Evolutionary conservation across 1,139 yeast species (phyloP), one percentile per base, ranked within the genome.

Genomic region (Diutina scorzettiae): DNA sequence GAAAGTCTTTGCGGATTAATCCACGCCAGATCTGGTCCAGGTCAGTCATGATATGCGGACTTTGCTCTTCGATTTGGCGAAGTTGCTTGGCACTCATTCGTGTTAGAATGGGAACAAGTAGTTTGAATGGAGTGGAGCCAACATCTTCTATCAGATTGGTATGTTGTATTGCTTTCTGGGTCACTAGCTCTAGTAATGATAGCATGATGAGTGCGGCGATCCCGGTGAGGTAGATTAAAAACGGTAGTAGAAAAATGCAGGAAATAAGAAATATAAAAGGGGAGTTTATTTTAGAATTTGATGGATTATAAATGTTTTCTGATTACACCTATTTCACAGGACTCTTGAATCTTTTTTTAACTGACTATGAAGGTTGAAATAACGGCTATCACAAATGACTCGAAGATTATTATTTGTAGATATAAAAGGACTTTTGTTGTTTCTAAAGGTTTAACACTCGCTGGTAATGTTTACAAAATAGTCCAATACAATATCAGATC

Each of bases 61-160:
- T 20, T 21, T 34, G 25, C 17, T 2, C 5, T 12, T 34, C 39
- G 5, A 34, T 2, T 6, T 6, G 21, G 7, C 39, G 39, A 4
- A 34, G 28, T 14, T 34, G 39, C 28, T 34, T 34, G 17, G 39
- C 39, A 8, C 14, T 23, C 39, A 34, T 34, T 16, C 39, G 24
- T 9, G n/a, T 28, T 1, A 34, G 39, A n/a, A 34, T n/a, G n/a
- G 39, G 39, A n/a, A 23, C 28, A 14, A 34, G 39, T 4, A 34
- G 18, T 8, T 21, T 19, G 17, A 34, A 34, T 18, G 39, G 39
- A 1, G 39, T 34, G 7, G 17, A 19, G 4, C 39, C 39, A 5
- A 34, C 28, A 23, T 34, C 39, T 12, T 34, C 28, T 5, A 34
- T 23, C 18, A 14, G 11, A n/a, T 2, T 5, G 5, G 28, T 11